Evolutionary conservation across 768 basidiomycete species (phyloP).

Genomic region (Tylopilus plumbeoviolaceoides): DNA sequence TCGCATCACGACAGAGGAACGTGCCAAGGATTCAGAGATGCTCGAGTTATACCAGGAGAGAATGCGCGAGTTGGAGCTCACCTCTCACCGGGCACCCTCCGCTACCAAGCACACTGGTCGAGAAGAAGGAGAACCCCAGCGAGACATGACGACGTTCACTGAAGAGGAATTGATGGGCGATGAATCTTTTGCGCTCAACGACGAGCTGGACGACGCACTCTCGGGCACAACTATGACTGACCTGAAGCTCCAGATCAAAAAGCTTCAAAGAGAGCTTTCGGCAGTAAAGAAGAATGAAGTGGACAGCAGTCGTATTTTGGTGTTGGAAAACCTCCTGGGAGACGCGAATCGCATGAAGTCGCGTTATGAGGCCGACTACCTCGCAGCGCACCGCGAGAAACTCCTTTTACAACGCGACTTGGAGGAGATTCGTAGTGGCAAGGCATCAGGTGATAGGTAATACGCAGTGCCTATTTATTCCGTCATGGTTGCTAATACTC

Average conservation of each 20-base stretch:
- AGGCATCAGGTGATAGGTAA: conserved; percentile 76
- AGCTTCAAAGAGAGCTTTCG: conserved; percentile 77
- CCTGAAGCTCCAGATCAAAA: conserved; percentile 82
- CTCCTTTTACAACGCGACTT: conserved; percentile 74
- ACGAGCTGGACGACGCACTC: conserved; percentile 85
- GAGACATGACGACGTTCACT: conserved; percentile 31
- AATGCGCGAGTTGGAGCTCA: conserved; percentile 80
- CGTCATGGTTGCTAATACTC: conserved; percentile 1
- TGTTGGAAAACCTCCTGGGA: conserved; percentile 88
- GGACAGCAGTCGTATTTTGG: conserved; percentile 71
- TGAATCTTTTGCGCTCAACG: conserved; percentile 62
- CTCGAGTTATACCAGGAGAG: conserved; percentile 89
- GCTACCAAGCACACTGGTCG: conserved; percentile 22
- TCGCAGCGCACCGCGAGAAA: conserved; percentile 79
- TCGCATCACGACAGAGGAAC: conserved; percentile 64
- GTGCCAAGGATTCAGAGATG: conserved; percentile 75
- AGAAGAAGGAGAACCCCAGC: conserved; percentile 14
- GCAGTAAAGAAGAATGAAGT: conserved; percentile 68
- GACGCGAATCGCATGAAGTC: conserved; percentile 90
- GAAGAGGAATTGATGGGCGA: conserved; percentile 47
- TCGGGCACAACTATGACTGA: conserved; percentile 87
- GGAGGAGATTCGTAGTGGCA: conserved; percentile 89
- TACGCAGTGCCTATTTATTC: conserved; percentile 16
- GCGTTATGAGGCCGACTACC: conserved; percentile 84
- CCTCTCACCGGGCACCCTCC: conserved; percentile 46